Base-by-base conservation (phyloP, 768 basidiomycete species). In the Kwoniella sp. region DNA sequence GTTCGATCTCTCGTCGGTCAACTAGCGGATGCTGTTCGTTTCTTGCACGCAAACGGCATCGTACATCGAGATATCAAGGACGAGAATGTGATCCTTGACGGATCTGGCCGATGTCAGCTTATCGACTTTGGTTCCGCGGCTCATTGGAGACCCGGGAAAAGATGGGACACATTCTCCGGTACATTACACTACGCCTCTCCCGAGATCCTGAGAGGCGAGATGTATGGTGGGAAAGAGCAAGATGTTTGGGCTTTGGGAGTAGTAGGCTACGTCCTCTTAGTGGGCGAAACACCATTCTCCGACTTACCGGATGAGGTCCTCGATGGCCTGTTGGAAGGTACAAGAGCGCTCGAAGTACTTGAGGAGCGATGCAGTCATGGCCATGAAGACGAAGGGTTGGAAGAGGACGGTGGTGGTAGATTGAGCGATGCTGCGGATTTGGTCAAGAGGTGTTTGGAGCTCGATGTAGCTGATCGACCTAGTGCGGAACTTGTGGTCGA, bases 31-130 rank as follows among this genome's bases (percentile, higher is more conserved):
- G 94, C 92, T 0, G 80, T 92, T 63, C 76, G 83, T 62, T 99
- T 97, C 82, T 82, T 99, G 44, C 95, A 99, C 78, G 83, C 86
- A 9, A 90, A 88, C 69, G 92, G 92, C 58, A 96, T 99, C 63
- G 95, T 98, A 10, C 95, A 99, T 80, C 90, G 95, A 56, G 95
- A 99, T 74, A 88, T 99, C 80, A 99, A 99, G 81, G 95, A 99
- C 72, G 95, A 99, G 80, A 96, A 97, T 77, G 80, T 82, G 55
- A 80, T 82, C 22, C 76, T 83, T 15, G 82, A 83, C 60, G 86
- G 88, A 17, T 80, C 85, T 49, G 93, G 91, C 29, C 87, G 85
- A 76, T 92, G 91, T 77, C 88, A 97, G 78, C 80, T 99, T 73
- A 98, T 99, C 76, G 95, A 99, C 77, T 99, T 98, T 78, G 95